Percentiles rank a stretch among this genome's conserved stretches.
These are phyloP conservation scores for Globisporangium splendens DNA, from an alignment of 352 stramenopile species.

Conservation along the genomic window DNA sequence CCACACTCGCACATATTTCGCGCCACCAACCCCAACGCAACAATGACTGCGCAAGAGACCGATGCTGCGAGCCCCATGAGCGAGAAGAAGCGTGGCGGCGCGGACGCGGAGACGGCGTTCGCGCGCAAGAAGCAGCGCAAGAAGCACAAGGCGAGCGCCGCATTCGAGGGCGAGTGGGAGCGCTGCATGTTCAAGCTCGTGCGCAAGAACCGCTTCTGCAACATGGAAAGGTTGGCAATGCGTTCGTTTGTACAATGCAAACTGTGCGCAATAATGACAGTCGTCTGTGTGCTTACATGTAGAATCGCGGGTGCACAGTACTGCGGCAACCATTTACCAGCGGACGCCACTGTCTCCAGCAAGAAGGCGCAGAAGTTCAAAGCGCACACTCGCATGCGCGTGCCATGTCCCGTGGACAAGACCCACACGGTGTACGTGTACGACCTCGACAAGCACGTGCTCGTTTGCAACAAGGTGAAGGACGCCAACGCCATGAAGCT, in stretches of 20 bases:
- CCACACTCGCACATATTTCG: neutral
- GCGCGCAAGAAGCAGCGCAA: conserved; percentile 56
- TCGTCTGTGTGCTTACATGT: conserved; percentile 4
- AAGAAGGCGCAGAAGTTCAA: conserved; percentile 75
- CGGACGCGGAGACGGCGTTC: conserved; percentile 7
- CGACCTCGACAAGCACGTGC: conserved; percentile 75
- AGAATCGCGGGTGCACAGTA: conserved; percentile 39
- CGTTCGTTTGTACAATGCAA: neutral
- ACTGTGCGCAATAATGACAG: too few species aligned
- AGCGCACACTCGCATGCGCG: conserved; percentile 37
- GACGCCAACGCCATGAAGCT: conserved; percentile 51
- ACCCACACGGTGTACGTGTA: conserved; percentile 76
- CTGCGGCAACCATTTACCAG: conserved; percentile 74
- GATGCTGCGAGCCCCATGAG: conserved; percentile 7
- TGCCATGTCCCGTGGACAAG: conserved; percentile 71
- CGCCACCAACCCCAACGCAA: neutral
- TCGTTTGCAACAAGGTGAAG: conserved; percentile 78
- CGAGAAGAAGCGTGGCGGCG: conserved; percentile 25
- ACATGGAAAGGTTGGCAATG: conserved; percentile 51
- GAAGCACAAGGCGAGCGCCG: conserved; percentile 45
- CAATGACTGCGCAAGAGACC: conserved; percentile 9
- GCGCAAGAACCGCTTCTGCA: conserved; percentile 82
- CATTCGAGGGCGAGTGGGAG: conserved; percentile 54
- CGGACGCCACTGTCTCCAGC: conserved; percentile 25
- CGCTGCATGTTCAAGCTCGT: conserved; percentile 79